Evolutionary conservation across 2,329 filamentous ascomycete genomes (phyloP).

Genomic region (Venturia asperata): DNA sequence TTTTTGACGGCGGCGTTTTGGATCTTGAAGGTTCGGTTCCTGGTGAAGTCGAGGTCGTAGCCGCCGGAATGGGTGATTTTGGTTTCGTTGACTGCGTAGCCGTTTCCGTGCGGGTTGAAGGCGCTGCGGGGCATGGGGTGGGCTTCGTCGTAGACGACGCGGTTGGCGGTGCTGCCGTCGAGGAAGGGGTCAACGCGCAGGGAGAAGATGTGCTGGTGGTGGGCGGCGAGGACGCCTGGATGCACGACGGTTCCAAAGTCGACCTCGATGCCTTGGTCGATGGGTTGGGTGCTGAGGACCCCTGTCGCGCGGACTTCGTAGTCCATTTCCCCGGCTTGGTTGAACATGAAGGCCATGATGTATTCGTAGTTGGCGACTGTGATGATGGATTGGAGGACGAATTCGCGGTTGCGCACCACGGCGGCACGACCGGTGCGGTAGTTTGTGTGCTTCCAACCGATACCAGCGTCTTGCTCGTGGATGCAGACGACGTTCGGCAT

Average conservation of each 20-base stretch:
- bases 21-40: constrained; percentile 45
- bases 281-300: constrained; percentile 59
- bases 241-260: constrained; percentile 63
- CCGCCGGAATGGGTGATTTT: constrained; percentile 43
- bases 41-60: constrained; percentile 41
- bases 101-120: constrained; percentile 50
- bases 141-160: constrained; percentile 46
- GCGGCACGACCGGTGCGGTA: constrained; percentile 59
- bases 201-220: constrained; percentile 71
- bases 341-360: constrained; percentile 64
- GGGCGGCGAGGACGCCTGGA: constrained; percentile 59
- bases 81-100: constrained; percentile 43
- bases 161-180: constrained; percentile 39
- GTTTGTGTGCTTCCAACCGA: constrained; percentile 67
- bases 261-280: constrained; percentile 57
- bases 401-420: constrained; percentile 55
- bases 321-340: constrained; percentile 59
- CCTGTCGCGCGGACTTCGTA: constrained; percentile 64
- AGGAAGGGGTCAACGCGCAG: constrained; percentile 43
- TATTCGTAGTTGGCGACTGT: constrained; percentile 69
- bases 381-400: constrained; percentile 63
- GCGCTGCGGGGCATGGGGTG: constrained; percentile 52
- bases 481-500: constrained; percentile 64
- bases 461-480: constrained; percentile 63
- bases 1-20: constrained; percentile 40